phyloP scores from a whole-genome alignment of 345 rosid species.

The Brassica rapa region DNA sequence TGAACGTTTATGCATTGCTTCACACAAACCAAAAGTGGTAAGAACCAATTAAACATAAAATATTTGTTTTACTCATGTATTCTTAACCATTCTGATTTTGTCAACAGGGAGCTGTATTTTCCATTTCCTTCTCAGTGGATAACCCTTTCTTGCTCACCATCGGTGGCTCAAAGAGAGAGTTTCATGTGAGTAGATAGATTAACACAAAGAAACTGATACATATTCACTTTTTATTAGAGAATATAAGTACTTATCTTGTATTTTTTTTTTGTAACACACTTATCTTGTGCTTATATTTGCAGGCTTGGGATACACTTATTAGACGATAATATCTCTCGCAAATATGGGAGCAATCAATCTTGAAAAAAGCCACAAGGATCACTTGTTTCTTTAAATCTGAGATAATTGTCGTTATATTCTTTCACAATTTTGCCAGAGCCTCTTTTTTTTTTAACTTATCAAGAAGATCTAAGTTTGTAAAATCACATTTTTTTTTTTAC shows the following conservation, averaged over 20 bases:
- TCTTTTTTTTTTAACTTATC: neutral
- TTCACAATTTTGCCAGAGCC: neutral
- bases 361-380: slow-evolving; percentile 14
- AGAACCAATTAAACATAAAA: slow-evolving; percentile 28
- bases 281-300: no score
- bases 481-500: no score
- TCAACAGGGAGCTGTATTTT: slow-evolving; percentile 78
- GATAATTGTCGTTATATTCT: slow-evolving; percentile 1
- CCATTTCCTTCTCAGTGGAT: slow-evolving; percentile 73
- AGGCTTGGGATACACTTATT: no score
- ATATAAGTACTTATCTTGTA: no score
- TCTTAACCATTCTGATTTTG: neutral
- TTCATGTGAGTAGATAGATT: slow-evolving; percentile 57
- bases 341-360: slow-evolving; percentile 41
- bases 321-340: slow-evolving; percentile 41
- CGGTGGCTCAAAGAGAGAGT: slow-evolving; percentile 90
- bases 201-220: slow-evolving; percentile 22
- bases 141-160: slow-evolving; percentile 76
- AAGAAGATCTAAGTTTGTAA: neutral
- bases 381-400: slow-evolving; percentile 15
- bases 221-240: no score
- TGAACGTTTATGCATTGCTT: slow-evolving; percentile 70
- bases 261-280: no score
- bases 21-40: slow-evolving; percentile 69
- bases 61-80: neutral